These are phyloP conservation scores for Hibiscus tridactylites DNA, from an alignment of 345 rosid genomes.

Conservation along the genomic window DNA sequence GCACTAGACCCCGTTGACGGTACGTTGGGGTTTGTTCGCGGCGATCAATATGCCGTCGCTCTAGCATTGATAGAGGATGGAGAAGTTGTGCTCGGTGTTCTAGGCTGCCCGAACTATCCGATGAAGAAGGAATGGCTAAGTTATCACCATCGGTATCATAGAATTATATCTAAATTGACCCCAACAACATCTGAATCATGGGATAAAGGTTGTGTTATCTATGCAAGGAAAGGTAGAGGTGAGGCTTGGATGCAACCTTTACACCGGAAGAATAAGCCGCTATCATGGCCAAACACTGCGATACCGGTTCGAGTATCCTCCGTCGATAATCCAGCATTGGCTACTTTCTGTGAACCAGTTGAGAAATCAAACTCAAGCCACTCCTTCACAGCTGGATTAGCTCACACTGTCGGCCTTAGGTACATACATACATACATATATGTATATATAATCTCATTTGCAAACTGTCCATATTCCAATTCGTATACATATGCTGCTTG, in stretches of 20 bases:
- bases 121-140: constrained; percentile 49
- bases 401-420: constrained; percentile 51
- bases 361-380: constrained; percentile 50
- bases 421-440: not conserved
- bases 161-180: constrained; percentile 42
- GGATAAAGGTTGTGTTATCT: constrained; percentile 49
- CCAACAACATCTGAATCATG: constrained; percentile 35
- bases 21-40: constrained; percentile 46
- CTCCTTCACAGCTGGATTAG: constrained; percentile 53
- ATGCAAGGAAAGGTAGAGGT: constrained; percentile 39
- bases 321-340: constrained; percentile 41
- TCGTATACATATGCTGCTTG: too few species aligned
- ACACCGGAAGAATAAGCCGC: constrained; percentile 20
- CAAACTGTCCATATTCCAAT: too few species aligned
- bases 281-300: constrained; percentile 40
- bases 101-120: constrained; percentile 56
- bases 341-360: constrained; percentile 54
- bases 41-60: constrained; percentile 57
- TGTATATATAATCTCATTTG: constrained; percentile 8
- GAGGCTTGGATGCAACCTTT: constrained; percentile 51
- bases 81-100: constrained; percentile 47
- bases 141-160: constrained; percentile 46
- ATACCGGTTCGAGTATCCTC: constrained; percentile 32
- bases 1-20: constrained; percentile 55
- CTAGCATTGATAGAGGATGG: constrained; percentile 45